Percentiles rank a stretch among this genome's conserved stretches.
phyloP scores from a whole-genome alignment of 2,329 filamentous ascomycete species.

The Fusarium sp. region DNA sequence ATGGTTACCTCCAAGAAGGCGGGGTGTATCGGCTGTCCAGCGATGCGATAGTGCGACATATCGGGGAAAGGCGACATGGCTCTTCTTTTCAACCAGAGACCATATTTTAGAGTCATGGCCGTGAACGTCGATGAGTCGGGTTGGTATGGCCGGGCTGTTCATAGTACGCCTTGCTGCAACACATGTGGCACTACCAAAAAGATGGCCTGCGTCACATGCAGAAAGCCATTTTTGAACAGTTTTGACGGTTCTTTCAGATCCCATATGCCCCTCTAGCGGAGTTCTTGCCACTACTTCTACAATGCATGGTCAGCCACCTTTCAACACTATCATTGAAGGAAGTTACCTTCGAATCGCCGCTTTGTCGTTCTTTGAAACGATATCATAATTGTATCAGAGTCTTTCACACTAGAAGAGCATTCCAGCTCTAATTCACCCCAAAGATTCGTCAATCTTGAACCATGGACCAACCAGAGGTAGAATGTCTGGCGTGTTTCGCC shows the following conservation, averaged over 20 bases:
- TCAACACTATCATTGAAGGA: neutral
- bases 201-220: neutral
- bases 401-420: neutral
- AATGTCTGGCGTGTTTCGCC: neutral
- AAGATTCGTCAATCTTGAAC: neutral
- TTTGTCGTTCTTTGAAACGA: neutral
- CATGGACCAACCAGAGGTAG: neutral
- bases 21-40: neutral
- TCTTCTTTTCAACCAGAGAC: fast-evolving
- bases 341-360: neutral
- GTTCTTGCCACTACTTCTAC: neutral
- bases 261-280: neutral
- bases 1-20: fast-evolving
- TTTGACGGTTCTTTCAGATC: neutral
- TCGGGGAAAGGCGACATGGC: fast-evolving
- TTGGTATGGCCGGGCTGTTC: neutral
- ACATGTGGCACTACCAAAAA: neutral
- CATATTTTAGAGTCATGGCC: neutral
- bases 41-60: neutral
- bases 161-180: neutral
- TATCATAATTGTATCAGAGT: neutral
- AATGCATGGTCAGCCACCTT: neutral
- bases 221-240: neutral
- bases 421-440: neutral
- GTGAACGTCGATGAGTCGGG: neutral